Base-by-base conservation (phyloP, 257 asterid species). In the Mentha longifolia region DNA sequence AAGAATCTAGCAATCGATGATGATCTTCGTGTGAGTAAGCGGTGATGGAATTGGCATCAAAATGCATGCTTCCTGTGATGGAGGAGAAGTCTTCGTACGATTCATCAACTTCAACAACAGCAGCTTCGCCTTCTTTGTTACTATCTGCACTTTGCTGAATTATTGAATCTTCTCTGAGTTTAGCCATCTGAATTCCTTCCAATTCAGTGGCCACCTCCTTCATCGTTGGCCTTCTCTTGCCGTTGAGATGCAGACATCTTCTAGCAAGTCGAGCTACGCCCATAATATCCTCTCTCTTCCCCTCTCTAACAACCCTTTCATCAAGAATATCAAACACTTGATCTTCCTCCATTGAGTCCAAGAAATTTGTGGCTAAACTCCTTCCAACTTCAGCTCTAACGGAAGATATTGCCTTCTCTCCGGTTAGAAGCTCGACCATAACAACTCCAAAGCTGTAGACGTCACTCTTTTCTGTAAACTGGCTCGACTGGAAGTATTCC, bases 191-290 rank as follows among this genome's bases (percentile, higher is more conserved):
- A 35, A 75, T 61, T 41, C 65, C 61, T 65, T 75, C 85, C 65
- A 81, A 68, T 22, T 64, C 77, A 0, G 25, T 30, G 0, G 79
- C 79, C 15, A 81, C 86, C 56, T 72, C 83, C 65, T 60, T 81
- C 85, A 80, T 84, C 1, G 80, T 84, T 3, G 86, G 88, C 79
- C 83, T 83, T 61, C 41, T 55, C 76, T 51, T 80, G 0, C 87
- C 85, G 10, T 80, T 76, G 74, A 74, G 54, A 51, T 77, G 57
- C 67, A 84, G 69, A 37, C 86, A 84, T 43, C 76, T 73, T 64
- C 74, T 33, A 0, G 84, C 82, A 31, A 81, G 74, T 51, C 65
- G 60, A 33, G 84, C 88, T 1, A 76, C 22, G 0, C 47, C 80
- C 35, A 20, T 49, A 7, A 84, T 58, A 17, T 78, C 82, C 51